These are phyloP conservation scores for Aureobasidium sp. DNA, from an alignment of 2,329 filamentous ascomycete genomes.

Conservation along the genomic window DNA sequence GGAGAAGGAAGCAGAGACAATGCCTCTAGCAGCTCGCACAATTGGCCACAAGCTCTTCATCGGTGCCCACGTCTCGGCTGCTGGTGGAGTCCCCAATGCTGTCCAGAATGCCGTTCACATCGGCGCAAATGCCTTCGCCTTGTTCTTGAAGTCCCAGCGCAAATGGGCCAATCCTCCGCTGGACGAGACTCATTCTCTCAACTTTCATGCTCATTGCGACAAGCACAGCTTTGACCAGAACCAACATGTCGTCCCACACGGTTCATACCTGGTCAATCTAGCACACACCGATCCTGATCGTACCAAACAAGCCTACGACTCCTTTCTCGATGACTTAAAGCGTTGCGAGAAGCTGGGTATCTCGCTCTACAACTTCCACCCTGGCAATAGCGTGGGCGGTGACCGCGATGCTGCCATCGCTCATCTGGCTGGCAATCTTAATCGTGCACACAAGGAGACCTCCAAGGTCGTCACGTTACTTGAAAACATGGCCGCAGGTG, in stretches of 20 bases:
- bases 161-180: constrained; percentile 87
- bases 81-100: constrained; percentile 87
- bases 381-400: constrained; percentile 67
- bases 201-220: constrained; percentile 63
- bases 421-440: constrained; percentile 76
- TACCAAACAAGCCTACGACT: constrained; percentile 74
- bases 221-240: constrained; percentile 64
- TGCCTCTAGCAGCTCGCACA: constrained; percentile 65
- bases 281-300: constrained; percentile 75
- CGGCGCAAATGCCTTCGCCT: constrained; percentile 81
- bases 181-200: constrained; percentile 56
- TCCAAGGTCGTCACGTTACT: constrained; percentile 75
- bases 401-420: constrained; percentile 62
- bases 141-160: constrained; percentile 93
- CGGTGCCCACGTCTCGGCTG: constrained; percentile 84
- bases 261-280: constrained; percentile 93
- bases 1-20: constrained; percentile 48
- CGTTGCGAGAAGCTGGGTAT: constrained; percentile 85
- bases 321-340: constrained; percentile 80
- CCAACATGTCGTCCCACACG: constrained; percentile 78
- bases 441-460: constrained; percentile 65
- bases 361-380: constrained; percentile 94
- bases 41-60: constrained; percentile 71
- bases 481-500: constrained; percentile 91
- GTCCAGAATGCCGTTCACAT: constrained; percentile 44